phyloP scores from a whole-genome alignment of 352 stramenopile genomes.

The Blastocystis hominis region DNA sequence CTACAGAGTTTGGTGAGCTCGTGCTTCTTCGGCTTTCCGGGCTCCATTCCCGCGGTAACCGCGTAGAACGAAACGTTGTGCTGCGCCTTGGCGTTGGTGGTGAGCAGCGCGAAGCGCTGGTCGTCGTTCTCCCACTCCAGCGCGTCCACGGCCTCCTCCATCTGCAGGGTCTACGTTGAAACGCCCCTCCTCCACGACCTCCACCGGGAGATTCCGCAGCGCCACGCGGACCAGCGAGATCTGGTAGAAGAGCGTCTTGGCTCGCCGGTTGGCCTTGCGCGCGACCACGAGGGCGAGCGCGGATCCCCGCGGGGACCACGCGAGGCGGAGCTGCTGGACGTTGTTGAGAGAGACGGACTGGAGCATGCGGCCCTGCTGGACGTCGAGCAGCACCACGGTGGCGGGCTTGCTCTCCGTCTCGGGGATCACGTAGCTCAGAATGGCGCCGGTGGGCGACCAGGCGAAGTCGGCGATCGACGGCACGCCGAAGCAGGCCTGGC shows the following conservation, averaged over 20 bases:
- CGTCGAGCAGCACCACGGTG: neutral
- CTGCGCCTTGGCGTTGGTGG: neutral
- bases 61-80: conserved; percentile 6
- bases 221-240: neutral
- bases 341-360: conserved; percentile 23
- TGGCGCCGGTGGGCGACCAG: neutral
- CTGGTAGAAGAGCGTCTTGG: neutral
- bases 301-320: neutral
- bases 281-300: neutral
- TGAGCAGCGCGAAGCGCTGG: neutral
- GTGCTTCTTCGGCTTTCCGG: neutral
- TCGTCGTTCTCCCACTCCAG: neutral
- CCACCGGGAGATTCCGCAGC: neutral
- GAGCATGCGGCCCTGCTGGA: neutral
- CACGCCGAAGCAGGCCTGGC: neutral
- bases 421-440: conserved; percentile 11
- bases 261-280: neutral
- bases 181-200: neutral
- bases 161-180: neutral
- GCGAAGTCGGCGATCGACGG: neutral
- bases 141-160: neutral
- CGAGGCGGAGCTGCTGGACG: neutral
- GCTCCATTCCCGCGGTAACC: neutral
- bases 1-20: neutral
- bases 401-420: neutral